Evolutionary conservation across 2,329 filamentous ascomycete species (phyloP), one percentile per base, ranked within the genome.

Genomic region (Monosporascus cannonballus): DNA sequence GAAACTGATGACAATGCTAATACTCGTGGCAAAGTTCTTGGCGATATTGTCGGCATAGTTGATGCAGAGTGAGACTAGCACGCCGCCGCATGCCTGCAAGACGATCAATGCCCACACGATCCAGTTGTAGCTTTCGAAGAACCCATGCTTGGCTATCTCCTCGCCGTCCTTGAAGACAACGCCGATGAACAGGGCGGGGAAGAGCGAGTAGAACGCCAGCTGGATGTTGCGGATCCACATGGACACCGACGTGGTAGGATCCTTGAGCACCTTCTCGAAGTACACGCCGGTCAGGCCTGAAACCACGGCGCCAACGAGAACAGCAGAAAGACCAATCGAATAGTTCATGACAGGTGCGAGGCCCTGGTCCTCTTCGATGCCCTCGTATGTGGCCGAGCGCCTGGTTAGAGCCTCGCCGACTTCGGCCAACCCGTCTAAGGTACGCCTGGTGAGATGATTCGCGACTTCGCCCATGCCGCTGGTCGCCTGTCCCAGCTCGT

Each of bases 171-270:
- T 89, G 72, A 89, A 89, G 3, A 95, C 73, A 6, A 97, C 86
- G 1, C 93, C 94, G 50, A 96, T 79, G 53, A 97, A 84, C 0
- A 96, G 76, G 1, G 92, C 89, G 0, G 93, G 90, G 62, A 96
- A 93, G 1, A 97, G 76, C 1, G 92, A 96, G 73, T 96, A 99
- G 66, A 96, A 89, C 1, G 91, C 92, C 24, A 99, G 76, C 69
- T 99, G 94, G 47, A 96, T 87, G 67, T 97, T 99, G 56, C 94
- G 86, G 44, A 94, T 86, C 94, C 94, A 99, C 15, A 97, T 78
- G 1, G 90, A 93, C 6, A 86, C 86, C 47, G 84, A 80, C 2
- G 80, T 79, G 0, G 82, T 79, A n/a, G 88, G 87, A 59, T 96
- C 88, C 69, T 95, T 96, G 51, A 97, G 76, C 3, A 96, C 85